Evolutionary conservation across 352 stramenopile genomes (phyloP).

Genomic region (Pseudoperonospora humuli): DNA sequence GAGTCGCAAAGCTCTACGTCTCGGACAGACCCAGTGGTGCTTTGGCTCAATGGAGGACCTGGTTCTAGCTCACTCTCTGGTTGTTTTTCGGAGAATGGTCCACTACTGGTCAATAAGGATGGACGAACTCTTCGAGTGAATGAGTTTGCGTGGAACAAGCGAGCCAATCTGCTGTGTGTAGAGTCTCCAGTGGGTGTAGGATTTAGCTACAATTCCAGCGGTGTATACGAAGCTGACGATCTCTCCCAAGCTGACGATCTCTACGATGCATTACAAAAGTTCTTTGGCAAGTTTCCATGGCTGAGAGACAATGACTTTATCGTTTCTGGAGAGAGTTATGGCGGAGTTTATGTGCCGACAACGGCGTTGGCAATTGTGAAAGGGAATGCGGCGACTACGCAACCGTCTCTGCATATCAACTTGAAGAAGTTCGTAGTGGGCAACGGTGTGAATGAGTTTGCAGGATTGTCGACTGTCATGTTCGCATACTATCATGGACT

Average conservation of each 20-base stretch:
- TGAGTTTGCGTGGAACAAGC: slow-evolving; percentile 48
- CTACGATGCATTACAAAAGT: slow-evolving; percentile 68
- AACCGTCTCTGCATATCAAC: slow-evolving; percentile 33
- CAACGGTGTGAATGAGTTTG: slow-evolving; percentile 61
- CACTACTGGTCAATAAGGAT: slow-evolving; percentile 52
- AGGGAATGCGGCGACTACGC: slow-evolving; percentile 23
- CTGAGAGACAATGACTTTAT: slow-evolving; percentile 73
- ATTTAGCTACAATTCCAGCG: slow-evolving; percentile 55
- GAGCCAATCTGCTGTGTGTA: slow-evolving; percentile 49
- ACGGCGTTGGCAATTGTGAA: slow-evolving; percentile 50
- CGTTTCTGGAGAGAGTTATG: slow-evolving; percentile 73
- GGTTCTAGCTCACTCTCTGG: slow-evolving; percentile 50
- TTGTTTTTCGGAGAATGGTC: slow-evolving; percentile 63
- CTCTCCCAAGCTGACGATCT: slow-evolving; percentile 64
- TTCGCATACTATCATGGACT: slow-evolving; percentile 80
- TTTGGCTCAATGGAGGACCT: slow-evolving; percentile 67
- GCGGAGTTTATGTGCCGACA: slow-evolving; percentile 70
- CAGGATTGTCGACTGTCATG: slow-evolving; percentile 47
- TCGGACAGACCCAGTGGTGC: slow-evolving; percentile 40
- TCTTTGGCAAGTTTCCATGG: slow-evolving; percentile 84
- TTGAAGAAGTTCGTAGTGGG: slow-evolving; percentile 87
- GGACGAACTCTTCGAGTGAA: slow-evolving; percentile 39
- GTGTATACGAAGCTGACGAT: slow-evolving; percentile 70
- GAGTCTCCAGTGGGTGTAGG: slow-evolving; percentile 58
- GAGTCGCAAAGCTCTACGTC: slow-evolving; percentile 43